phyloP scores from a whole-genome alignment of 2,329 filamentous ascomycete species.

The Fusarium sacchari region DNA sequence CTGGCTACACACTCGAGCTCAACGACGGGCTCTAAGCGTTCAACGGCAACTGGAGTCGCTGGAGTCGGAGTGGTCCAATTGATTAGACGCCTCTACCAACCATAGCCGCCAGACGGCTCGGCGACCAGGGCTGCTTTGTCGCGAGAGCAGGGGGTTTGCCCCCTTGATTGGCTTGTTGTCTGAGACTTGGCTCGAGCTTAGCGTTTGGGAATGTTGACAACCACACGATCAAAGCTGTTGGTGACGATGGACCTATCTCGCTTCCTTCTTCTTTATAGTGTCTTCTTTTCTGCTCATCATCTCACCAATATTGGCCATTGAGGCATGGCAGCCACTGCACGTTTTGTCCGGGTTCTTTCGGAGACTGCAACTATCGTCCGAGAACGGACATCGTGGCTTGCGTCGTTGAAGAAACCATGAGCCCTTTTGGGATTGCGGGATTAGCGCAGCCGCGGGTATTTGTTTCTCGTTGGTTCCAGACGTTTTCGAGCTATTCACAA shows the following conservation, averaged over 20 bases:
- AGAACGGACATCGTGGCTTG: slow-evolving; percentile 42
- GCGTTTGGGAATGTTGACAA: slow-evolving; percentile 50
- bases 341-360: slow-evolving; percentile 29
- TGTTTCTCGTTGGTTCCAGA: slow-evolving; percentile 36
- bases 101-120: slow-evolving; percentile 47
- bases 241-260: slow-evolving; percentile 22
- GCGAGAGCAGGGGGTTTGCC: slow-evolving; percentile 46
- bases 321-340: slow-evolving; percentile 31
- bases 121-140: slow-evolving; percentile 43
- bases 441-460: slow-evolving; percentile 43
- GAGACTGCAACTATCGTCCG: slow-evolving; percentile 30
- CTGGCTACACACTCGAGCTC: background rate
- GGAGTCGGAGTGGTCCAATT: slow-evolving; percentile 36
- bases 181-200: slow-evolving; percentile 43
- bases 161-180: slow-evolving; percentile 46
- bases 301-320: slow-evolving; percentile 30
- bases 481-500: slow-evolving; percentile 15
- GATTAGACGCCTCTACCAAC: slow-evolving; percentile 47
- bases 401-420: slow-evolving; percentile 25
- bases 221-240: slow-evolving; percentile 28
- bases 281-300: slow-evolving; percentile 7
- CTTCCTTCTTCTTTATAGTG: slow-evolving; percentile 7
- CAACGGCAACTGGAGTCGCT: slow-evolving; percentile 26
- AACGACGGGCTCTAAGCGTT: slow-evolving; percentile 20
- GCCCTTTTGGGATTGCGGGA: slow-evolving; percentile 42